Conservation (phyloP, 1,284 basidiomycete species). For the Ustilago nuda region DNA sequence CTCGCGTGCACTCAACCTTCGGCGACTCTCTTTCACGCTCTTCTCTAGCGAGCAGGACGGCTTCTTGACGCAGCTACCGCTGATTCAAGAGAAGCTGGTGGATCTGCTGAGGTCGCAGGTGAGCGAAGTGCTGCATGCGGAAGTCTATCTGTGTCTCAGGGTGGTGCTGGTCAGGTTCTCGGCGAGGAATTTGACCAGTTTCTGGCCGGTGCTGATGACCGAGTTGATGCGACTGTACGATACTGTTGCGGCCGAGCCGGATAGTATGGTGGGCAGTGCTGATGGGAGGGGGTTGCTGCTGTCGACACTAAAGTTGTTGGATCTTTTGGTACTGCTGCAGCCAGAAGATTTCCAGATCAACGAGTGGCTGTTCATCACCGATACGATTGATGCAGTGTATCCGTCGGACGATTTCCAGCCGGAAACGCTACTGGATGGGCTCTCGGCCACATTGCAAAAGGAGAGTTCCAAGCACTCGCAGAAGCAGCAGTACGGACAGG, state of each 20-base stretch:
- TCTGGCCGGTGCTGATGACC: conserved; percentile 95
- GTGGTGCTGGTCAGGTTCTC: conserved; percentile 91
- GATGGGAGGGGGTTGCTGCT: conserved; percentile 85
- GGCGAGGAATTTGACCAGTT: conserved; percentile 88
- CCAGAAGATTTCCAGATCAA: conserved; percentile 98
- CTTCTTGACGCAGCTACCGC: conserved; percentile 87
- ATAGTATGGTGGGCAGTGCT: conserved; percentile 75
- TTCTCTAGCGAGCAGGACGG: conserved; percentile 88
- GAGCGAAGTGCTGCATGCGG: conserved; percentile 86
- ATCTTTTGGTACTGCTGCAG: conserved; percentile 88
- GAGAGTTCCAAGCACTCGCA: not conserved
- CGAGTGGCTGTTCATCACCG: conserved; percentile 98
- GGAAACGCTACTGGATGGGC: conserved; percentile 87
- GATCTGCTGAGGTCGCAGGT: conserved; percentile 84
- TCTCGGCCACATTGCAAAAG: conserved; percentile 79
- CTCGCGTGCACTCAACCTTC: conserved; percentile 85
- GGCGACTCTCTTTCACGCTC: conserved; percentile 86
- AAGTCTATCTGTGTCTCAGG: conserved; percentile 87
- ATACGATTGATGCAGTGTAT: conserved; percentile 94
- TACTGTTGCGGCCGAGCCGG: conserved; percentile 71
- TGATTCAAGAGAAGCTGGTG: conserved; percentile 95
- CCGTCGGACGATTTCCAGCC: conserved; percentile 84
- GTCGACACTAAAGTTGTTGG: conserved; percentile 91
- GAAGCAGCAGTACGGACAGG: not conserved
- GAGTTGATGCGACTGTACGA: conserved; percentile 81